Conservation (phyloP, 208 protist genomes). For the Strigomonas oncopelti region DNA sequence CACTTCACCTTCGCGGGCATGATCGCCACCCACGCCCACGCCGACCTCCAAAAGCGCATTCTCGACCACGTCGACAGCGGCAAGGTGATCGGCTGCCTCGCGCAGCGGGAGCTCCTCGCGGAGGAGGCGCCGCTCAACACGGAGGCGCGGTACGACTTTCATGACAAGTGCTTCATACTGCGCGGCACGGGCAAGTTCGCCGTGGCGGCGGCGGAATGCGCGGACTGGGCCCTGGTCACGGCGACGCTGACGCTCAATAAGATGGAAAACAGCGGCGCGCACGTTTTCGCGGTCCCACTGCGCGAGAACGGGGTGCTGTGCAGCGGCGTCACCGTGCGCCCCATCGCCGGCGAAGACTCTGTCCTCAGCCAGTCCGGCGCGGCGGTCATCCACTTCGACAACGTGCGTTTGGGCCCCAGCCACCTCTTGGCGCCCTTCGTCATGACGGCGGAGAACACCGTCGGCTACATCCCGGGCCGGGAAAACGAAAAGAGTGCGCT, state of each 20-base stretch:
- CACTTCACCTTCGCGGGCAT: slow-evolving; percentile 84
- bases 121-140: slow-evolving; percentile 78
- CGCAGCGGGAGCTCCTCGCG: slow-evolving; percentile 68
- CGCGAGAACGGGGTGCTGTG: slow-evolving; percentile 45
- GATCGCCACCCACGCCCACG: slow-evolving; percentile 63
- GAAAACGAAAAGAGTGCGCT: slow-evolving; percentile 27
- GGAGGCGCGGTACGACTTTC: slow-evolving; percentile 73
- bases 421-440: slow-evolving; percentile 57
- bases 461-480: slow-evolving; percentile 37
- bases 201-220: slow-evolving; percentile 60
- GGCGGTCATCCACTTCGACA: slow-evolving; percentile 74
- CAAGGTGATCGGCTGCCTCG: slow-evolving; percentile 60
- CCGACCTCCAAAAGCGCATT: slow-evolving; percentile 31
- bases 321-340: slow-evolving; percentile 40
- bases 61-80: slow-evolving; percentile 63
- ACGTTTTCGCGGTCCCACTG: slow-evolving; percentile 72
- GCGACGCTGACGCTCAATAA: slow-evolving; percentile 77
- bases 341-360: slow-evolving; percentile 47
- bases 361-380: slow-evolving; percentile 49
- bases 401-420: slow-evolving; percentile 52
- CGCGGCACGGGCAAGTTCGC: slow-evolving; percentile 81
- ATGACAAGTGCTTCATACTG: slow-evolving; percentile 76
- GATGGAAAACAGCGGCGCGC: slow-evolving; percentile 72
- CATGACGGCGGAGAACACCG: slow-evolving; percentile 41
- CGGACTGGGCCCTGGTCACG: slow-evolving; percentile 80